Percentiles rank a stretch among this genome's conserved stretches.
phyloP scores from a whole-genome alignment of 2,329 filamentous ascomycete genomes.

The Chaetomiaceae sp. region DNA sequence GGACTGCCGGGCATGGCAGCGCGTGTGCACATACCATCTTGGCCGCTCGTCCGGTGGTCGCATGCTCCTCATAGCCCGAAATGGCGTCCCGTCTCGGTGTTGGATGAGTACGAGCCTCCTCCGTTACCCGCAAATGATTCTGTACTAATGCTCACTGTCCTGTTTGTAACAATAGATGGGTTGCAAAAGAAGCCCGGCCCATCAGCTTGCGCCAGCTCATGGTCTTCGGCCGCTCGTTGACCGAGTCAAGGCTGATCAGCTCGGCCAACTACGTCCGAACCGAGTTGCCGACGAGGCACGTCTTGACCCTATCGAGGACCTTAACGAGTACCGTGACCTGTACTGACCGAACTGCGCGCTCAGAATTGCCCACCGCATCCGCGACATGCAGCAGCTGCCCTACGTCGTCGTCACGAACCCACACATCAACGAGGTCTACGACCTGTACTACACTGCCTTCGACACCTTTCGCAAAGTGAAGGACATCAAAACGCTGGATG shows the following conservation, averaged over 20 bases:
- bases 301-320: not conserved
- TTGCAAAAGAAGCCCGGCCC: slow-evolving; percentile 84
- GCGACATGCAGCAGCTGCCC: slow-evolving; percentile 93
- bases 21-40: slow-evolving; percentile 6
- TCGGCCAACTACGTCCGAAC: slow-evolving; percentile 97
- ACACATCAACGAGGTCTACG: slow-evolving; percentile 91
- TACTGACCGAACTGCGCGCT: slow-evolving; percentile 1
- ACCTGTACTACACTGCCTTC: slow-evolving; percentile 95
- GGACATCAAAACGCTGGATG: slow-evolving; percentile 77
- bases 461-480: slow-evolving; percentile 79
- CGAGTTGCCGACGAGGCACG: slow-evolving; percentile 77
- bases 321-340: not conserved
- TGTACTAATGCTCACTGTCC: slow-evolving; percentile 15
- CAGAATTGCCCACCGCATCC: slow-evolving; percentile 85
- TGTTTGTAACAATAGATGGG: slow-evolving; percentile 60
- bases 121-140: slow-evolving; percentile 1
- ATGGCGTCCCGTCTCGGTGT: slow-evolving; percentile 58
- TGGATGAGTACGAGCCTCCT: slow-evolving; percentile 49
- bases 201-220: slow-evolving; percentile 95
- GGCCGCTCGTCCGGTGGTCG: slow-evolving; percentile 9
- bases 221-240: slow-evolving; percentile 91
- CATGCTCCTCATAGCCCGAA: slow-evolving; percentile 31
- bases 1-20: slow-evolving; percentile 14
- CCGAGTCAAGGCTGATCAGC: slow-evolving; percentile 80
- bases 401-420: slow-evolving; percentile 95